Base-by-base conservation (phyloP, 2,329 filamentous ascomycete species). In the Ophiocordyceps polyrhachis-furcata region DNA sequence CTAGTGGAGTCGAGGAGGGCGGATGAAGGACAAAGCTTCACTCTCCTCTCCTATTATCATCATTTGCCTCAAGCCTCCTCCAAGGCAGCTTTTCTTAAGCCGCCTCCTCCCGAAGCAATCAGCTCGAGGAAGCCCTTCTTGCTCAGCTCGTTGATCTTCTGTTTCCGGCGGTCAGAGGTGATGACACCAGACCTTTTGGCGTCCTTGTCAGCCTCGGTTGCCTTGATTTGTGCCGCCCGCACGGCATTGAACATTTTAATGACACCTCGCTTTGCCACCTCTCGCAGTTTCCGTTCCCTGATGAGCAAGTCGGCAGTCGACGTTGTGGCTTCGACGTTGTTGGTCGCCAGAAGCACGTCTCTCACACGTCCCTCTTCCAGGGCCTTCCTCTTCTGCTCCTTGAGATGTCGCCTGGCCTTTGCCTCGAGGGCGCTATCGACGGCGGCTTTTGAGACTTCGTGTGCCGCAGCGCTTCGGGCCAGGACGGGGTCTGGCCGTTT, bases 211-310 rank as follows among this genome's bases (percentile, higher is more conserved):
- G 86, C 82, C 62, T 89, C 79, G 47, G 81, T 75, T 2, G 82
- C 88, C 62, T 88, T 84, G 46, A 95, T 83, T 64, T 98, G 91
- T 14, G 91, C 88, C 20, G 85, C 85, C 41, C 89, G 73, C 29
- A 98, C 87, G 0, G 91, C 91, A 61, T 96, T 95, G 65, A 98
- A 98, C 47, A 98, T 69, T 68, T 89, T 93, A 21, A 96, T 81
- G 38, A 98, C 91, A 74, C 89, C 89, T 45, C 86, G 74, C 63
- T 95, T 86, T 41, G 88, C 88, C 43, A 84, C 86, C 68, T 93
- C 91, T 55, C 83, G 77, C 56, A 96, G 61, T 50, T 76, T 70
- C 65, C 79, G 81, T 68, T 96, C 89, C 54, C 79, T 74, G 56
- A 83, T 84, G 55, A 76, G 58, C 23, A 74, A 70, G 49, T 72